These are phyloP conservation scores for Verticillium dahliae DNA, from an alignment of 2,329 filamentous ascomycete species.

Conservation along the genomic window DNA sequence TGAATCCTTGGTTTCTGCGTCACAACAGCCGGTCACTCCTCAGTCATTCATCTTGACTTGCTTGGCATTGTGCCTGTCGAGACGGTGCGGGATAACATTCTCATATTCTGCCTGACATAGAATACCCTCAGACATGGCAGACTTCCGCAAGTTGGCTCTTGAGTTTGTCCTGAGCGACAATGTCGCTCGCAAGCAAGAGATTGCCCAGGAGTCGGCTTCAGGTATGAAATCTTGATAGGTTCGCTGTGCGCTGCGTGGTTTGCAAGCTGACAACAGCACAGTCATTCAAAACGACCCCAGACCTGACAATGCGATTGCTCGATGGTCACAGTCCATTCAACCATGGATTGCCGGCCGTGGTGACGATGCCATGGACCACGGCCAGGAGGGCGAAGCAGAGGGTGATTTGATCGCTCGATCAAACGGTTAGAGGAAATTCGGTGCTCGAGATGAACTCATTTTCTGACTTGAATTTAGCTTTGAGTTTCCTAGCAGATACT, in stretches of 20 bases:
- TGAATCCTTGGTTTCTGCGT: background rate
- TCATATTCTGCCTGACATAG: background rate
- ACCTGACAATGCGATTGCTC: constrained; percentile 39
- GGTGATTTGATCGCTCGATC: constrained; percentile 48
- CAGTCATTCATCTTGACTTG: background rate
- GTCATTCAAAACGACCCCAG: constrained; percentile 38
- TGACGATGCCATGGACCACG: constrained; percentile 24
- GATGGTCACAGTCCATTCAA: constrained; percentile 50
- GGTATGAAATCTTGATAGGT: background rate
- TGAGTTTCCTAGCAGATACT: constrained; percentile 51
- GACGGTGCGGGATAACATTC: background rate
- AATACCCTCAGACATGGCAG: constrained; percentile 31
- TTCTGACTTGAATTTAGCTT: constrained; percentile 25
- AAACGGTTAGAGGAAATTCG: constrained; percentile 29
- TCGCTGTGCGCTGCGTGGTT: background rate
- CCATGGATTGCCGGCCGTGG: constrained; percentile 44
- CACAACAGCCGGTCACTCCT: background rate
- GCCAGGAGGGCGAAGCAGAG: constrained; percentile 31
- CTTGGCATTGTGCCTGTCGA: background rate
- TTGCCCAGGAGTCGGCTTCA: constrained; percentile 18
- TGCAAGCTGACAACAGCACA: constrained; percentile 13
- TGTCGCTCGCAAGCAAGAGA: constrained; percentile 22
- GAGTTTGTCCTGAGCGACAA: constrained; percentile 47
- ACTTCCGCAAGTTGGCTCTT: constrained; percentile 45
- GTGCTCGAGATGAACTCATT: background rate